Percentiles rank a stretch among this genome's conserved stretches.
phyloP scores from a whole-genome alignment of 2,329 filamentous ascomycete genomes.

The Aspergillus novofumigatus region DNA sequence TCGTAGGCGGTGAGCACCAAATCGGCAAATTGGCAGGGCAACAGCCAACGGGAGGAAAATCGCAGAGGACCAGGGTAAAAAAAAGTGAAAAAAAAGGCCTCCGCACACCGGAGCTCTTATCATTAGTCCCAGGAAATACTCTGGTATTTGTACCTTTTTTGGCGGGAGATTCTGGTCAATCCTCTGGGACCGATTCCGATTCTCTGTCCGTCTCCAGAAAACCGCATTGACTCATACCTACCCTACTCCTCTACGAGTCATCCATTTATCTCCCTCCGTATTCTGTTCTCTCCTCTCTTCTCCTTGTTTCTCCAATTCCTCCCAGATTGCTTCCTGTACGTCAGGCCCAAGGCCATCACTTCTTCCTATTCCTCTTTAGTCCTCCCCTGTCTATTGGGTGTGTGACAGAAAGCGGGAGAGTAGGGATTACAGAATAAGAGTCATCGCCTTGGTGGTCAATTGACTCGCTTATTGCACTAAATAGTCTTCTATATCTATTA shows the following conservation, averaged over 20 bases:
- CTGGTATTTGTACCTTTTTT: constrained; percentile 5
- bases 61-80: constrained; percentile 1
- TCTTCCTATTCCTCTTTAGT: constrained; percentile 10
- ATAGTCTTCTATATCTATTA: neutral
- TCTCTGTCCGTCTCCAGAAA: constrained; percentile 11
- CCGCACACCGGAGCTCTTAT: constrained; percentile 31
- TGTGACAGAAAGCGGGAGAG: constrained; percentile 22
- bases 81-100: constrained; percentile 9
- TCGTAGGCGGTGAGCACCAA: constrained; percentile 10
- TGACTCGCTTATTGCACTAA: constrained; percentile 6
- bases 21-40: neutral
- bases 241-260: constrained; percentile 5
- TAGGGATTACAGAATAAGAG: constrained; percentile 12
- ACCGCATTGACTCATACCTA: constrained; percentile 26
- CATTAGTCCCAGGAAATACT: constrained; percentile 6
- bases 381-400: constrained; percentile 14
- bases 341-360: constrained; percentile 4
- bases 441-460: constrained; percentile 12
- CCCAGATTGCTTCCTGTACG: constrained; percentile 7
- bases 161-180: constrained; percentile 1
- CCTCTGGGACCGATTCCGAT: constrained; percentile 9
- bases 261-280: constrained; percentile 11
- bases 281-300: constrained; percentile 10
- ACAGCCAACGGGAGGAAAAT: neutral
- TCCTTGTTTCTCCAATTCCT: constrained; percentile 4